These are phyloP conservation scores for Schizonepeta tenuifolia DNA, from an alignment of 257 asterid genomes.

Conservation along the genomic window DNA sequence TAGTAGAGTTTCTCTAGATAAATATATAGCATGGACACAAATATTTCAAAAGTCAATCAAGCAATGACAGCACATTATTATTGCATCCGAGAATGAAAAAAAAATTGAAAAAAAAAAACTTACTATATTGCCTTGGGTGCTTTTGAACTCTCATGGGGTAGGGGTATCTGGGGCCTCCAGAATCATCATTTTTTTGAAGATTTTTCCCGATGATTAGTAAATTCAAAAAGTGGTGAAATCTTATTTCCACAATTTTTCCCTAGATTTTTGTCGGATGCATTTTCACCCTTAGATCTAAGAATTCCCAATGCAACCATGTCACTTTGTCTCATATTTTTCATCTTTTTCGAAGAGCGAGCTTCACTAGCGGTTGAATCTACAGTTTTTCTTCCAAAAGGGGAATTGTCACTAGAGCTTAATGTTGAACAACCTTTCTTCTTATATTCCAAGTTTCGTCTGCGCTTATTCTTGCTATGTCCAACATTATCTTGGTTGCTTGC, in stretches of 20 bases:
- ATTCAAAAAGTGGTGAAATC: too few relatives aligned
- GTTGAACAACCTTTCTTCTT: background rate
- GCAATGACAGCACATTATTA: background rate
- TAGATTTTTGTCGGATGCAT: slow-evolving; percentile 44
- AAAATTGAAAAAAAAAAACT: slow-evolving; percentile 37
- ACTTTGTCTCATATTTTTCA: background rate
- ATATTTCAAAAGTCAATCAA: background rate
- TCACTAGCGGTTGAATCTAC: slow-evolving; percentile 4
- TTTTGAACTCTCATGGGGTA: slow-evolving; percentile 39
- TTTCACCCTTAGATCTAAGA: background rate
- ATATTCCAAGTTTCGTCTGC: background rate
- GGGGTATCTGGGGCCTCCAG: background rate
- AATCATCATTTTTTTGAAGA: too few relatives aligned
- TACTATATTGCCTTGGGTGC: slow-evolving; percentile 40
- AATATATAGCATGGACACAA: background rate
- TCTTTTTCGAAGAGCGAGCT: background rate
- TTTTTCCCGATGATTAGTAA: too few relatives aligned
- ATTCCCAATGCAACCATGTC: too few relatives aligned
- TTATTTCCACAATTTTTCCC: slow-evolving; percentile 27
- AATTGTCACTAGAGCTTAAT: slow-evolving; percentile 1
- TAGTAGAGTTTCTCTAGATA: background rate
- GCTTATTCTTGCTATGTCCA: slow-evolving; percentile 15
- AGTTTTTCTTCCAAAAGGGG: slow-evolving; percentile 16
- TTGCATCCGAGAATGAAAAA: slow-evolving; percentile 2
- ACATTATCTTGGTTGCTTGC: slow-evolving; percentile 19